Base-by-base conservation (phyloP, 495 filamentous ascomycete species). In the Letharia columbiana region DNA sequence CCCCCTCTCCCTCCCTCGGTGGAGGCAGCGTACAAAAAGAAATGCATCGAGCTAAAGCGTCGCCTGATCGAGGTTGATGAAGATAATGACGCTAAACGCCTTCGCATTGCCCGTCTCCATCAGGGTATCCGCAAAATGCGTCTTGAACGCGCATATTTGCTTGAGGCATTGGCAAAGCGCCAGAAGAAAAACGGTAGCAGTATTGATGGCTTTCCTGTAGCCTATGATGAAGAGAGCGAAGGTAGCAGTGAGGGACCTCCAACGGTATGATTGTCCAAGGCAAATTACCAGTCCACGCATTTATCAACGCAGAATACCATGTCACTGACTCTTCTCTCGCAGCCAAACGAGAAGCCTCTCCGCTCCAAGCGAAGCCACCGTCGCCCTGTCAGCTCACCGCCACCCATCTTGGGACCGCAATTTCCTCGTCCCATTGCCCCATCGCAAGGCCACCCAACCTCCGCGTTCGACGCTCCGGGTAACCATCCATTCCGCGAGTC, bases 31-130 rank as follows among this genome's bases (percentile, higher is more conserved):
- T 99, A 99, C 78, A 91, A 93, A 71, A 85, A 88, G 71, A 99
- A 99, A 84, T 98, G 95, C 75, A 92, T 96, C 78, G 88, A 94
- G 69, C 85, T 99, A 28, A 95, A 94, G 77, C 87, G 88, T 69
- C 91, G 95, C 50, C 88, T 96, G 63, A 86, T 82, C 66, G 93
- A 98, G 73, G 88, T 98, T 71, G 91, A 98, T 71, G 87, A 89
- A 41, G 87, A 89, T 69, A 96, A 96, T 72, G 91, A 96, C 64
- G 79, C 88, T 28, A 85, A 89, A 56, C 85, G 90, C 47, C 76
- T 89, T 39, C 90, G 91, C 58, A 87, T 93, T 54, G 81, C 79
- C n/a, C 91, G 95, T 49, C 82, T 92, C 60, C 84, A 88, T 74
- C 85, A 91, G 57, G 87, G 86, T 70, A 87, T 97, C 69, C 85